Evolutionary conservation across 2,329 filamentous ascomycete genomes (phyloP), one percentile per base, ranked within the genome.

Genomic region (Stagonosporopsis rhizophila): DNA sequence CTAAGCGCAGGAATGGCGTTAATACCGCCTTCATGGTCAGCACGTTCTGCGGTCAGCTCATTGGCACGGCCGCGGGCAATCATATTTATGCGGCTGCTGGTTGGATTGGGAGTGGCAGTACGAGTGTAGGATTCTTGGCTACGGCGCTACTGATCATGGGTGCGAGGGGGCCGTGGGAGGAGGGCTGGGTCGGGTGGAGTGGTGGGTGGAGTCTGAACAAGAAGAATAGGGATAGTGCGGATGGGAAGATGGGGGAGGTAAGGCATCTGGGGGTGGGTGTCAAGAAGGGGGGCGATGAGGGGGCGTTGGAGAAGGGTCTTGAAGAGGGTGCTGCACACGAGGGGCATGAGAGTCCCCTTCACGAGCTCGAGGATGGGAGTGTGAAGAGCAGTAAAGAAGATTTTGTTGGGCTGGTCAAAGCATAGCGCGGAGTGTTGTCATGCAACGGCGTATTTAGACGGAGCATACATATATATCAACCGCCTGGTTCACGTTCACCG

Each of bases 1-100:
- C 90, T 0, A 87, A 85, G 57, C 87, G 87, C 0, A 78, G 89
- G 4, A 95, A 92, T 74, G 77, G 91, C 3, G 83, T 94, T 22
- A 95, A 95, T 70, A 92, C 90, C 0, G 89, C 87, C 1, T 95
- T 92, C 68, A 95, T 94, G 91, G 82, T 92, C 0, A 82, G 83
- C 7, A 86, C 85, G 0, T 94, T 94, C 67, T 86, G 83, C 25
- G 91, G 91, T 0, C 91, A 95, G 77, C 68, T 95, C 42, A 87
- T 87, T 2, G 90, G 90, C 0, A 83, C 81, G 2, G 75, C 78
- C 9, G 79, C 75, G 0, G 83, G 83, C 0, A 85, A 83, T 59
- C 76, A 80, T 40, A 72, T 87, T 12, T 88, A 85, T 68, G 83
- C 82, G 6, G 58, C 73, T 4, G 81, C 79, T 0, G 85, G 85